Base-by-base conservation (phyloP, 169 alveolate species). In the Cryptosporidium parvum region DNA sequence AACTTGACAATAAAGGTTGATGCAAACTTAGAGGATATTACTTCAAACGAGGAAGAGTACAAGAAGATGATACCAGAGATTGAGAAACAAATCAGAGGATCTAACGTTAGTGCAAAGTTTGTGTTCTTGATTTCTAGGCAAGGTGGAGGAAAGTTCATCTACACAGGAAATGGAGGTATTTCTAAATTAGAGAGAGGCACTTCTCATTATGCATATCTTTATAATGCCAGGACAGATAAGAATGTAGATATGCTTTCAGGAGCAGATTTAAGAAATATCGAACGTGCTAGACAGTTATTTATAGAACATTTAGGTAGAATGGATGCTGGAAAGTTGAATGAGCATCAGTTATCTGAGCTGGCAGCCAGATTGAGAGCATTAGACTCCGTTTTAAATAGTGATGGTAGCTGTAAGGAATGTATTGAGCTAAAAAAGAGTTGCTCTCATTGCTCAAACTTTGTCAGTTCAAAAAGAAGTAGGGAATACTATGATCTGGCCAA, bases 241-340 rank as follows among this genome's bases (percentile, higher is more conserved):
- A 51, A 80, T 7, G 52, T 44, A 42, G 80, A 80, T 62, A 23
- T 45, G 35, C 75, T 62, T 23, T 80, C 89, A n/a, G 35, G 89
- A 10, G n/a, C 89, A 80, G 89, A 80, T 61, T 65, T 80, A 29
- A 59, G 89, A 42, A 35, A 7, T 33, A 80, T 80, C 23, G 89
- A 80, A 62, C 21, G 37, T n/a, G 89, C 75, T 18, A 59, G 89
- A 35, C 21, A 59, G 31, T 18, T 23, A 42, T 80, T 80, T 48
- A 80, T 80, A 33, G 89, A 80, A n/a, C 1, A 29, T 18, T 18
- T 59, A 5, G 39, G 89, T 18, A 39, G 29, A 45, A 8, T 80
- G 39, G 39, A 61, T 37, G 75, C 37, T 2, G 52, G 21, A 7
- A 26, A n/a, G 3, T 16, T 80, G 5, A 31, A 14, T 61, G 80